phyloP scores from a whole-genome alignment of 495 filamentous ascomycete genomes.

The Ascobolus immersus region DNA sequence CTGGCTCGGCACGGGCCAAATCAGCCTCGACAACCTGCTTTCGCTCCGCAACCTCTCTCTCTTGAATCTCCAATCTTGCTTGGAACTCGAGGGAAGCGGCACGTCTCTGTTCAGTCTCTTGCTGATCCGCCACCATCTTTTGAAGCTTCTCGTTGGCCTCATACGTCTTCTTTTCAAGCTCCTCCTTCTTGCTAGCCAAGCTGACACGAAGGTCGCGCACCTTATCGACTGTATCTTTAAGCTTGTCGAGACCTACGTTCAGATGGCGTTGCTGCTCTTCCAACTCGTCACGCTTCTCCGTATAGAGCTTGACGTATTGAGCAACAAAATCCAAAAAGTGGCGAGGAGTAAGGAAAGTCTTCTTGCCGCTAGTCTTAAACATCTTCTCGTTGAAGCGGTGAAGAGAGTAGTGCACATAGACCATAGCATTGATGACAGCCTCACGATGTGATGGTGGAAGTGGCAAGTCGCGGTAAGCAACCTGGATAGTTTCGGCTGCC shows the following conservation, averaged over 20 bases:
- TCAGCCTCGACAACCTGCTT: constrained; percentile 68
- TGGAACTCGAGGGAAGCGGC: constrained; percentile 70
- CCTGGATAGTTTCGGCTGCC: constrained; percentile 75
- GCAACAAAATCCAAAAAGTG: constrained; percentile 97
- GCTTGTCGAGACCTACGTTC: constrained; percentile 89
- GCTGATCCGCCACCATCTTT: constrained; percentile 87
- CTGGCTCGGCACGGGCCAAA: constrained; percentile 75
- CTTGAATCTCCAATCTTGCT: constrained; percentile 60
- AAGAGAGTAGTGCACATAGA: constrained; percentile 88
- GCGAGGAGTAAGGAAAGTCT: constrained; percentile 78
- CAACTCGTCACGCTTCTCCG: constrained; percentile 92
- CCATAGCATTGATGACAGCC: constrained; percentile 87
- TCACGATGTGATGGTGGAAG: constrained; percentile 77
- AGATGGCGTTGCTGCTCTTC: constrained; percentile 96
- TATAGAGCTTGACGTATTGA: constrained; percentile 91
- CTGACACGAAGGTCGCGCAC: constrained; percentile 73
- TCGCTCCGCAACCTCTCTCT: constrained; percentile 61
- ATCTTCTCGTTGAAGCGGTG: constrained; percentile 72
- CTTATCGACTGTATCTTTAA: constrained; percentile 95
- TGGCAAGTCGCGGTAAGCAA: constrained; percentile 62
- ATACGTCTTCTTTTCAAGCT: constrained; percentile 76
- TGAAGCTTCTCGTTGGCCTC: constrained; percentile 95
- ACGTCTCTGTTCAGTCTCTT: constrained; percentile 81
- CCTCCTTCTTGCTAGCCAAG: constrained; percentile 74
- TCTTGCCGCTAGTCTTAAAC: constrained; percentile 67